Percentiles rank a stretch among this genome's conserved stretches.
Evolutionary conservation across 2,329 filamentous ascomycete species (phyloP).

Genomic region (Paecilomyces sp.): DNA sequence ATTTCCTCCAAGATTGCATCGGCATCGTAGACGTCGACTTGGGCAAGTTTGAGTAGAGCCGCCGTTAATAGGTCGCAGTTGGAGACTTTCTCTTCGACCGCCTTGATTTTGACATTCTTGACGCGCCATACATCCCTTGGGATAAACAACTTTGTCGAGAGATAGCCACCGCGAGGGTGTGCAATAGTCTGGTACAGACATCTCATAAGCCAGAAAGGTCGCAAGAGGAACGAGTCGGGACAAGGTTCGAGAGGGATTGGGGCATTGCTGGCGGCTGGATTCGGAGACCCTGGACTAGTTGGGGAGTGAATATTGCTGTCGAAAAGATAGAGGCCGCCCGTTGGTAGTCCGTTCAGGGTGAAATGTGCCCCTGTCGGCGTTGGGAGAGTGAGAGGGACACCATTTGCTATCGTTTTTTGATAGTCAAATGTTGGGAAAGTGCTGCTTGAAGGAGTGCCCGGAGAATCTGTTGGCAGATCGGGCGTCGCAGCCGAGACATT

Average conservation of each 20-base stretch:
- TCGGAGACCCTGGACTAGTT: slow-evolving; percentile 57
- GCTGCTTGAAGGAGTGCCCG: slow-evolving; percentile 66
- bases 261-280: slow-evolving; percentile 54
- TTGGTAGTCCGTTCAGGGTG: slow-evolving; percentile 48
- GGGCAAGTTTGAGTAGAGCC: slow-evolving; percentile 72
- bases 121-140: slow-evolving; percentile 91
- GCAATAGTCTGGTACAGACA: slow-evolving; percentile 86
- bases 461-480: slow-evolving; percentile 59
- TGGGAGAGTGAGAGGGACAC: slow-evolving; percentile 55
- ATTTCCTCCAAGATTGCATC: slow-evolving; percentile 92
- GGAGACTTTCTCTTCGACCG: slow-evolving; percentile 85
- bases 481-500: slow-evolving; percentile 61
- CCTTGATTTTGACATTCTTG: slow-evolving; percentile 86
- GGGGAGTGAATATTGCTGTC: slow-evolving; percentile 72
- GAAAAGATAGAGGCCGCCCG: slow-evolving; percentile 71
- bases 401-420: slow-evolving; percentile 42
- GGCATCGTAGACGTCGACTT: slow-evolving; percentile 82
- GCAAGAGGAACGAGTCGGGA: slow-evolving; percentile 78
- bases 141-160: slow-evolving; percentile 87
- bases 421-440: slow-evolving; percentile 50
- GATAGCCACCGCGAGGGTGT: slow-evolving; percentile 83
- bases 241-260: slow-evolving; percentile 84
- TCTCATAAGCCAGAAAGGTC: slow-evolving; percentile 97
- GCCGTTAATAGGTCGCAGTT: slow-evolving; percentile 88
- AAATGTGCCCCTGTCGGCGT: slow-evolving; percentile 60